Evolutionary conservation across 2,329 filamentous ascomycete genomes (phyloP).

Genomic region (Eutypella sp.): DNA sequence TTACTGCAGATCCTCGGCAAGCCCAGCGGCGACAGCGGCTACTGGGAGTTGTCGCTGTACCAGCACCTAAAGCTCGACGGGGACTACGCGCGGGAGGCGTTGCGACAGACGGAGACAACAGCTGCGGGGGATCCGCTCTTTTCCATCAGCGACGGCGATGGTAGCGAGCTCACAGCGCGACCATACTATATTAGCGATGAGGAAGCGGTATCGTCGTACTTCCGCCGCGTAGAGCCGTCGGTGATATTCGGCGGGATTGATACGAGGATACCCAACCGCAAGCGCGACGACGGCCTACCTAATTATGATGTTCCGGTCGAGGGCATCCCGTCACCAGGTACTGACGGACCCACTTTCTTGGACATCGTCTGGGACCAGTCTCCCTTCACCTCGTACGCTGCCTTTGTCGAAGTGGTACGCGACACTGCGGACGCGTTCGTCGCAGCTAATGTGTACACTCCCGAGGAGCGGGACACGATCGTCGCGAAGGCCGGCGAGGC

Average conservation of each 20-base stretch:
- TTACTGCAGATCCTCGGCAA: conserved; percentile 25
- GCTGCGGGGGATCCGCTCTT: conserved; percentile 23
- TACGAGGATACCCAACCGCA: conserved; percentile 24
- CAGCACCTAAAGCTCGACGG: conserved; percentile 25
- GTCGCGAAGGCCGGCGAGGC: conserved; percentile 18
- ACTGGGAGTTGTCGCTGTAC: conserved; percentile 25
- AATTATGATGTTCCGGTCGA: conserved; percentile 25
- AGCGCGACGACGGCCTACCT: conserved; percentile 26
- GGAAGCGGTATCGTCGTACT: conserved; percentile 26
- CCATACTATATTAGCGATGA: conserved; percentile 27
- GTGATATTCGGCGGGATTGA: conserved; percentile 24
- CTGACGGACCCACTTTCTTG: conserved; percentile 27
- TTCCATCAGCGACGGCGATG: conserved; percentile 7
- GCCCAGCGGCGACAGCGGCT: conserved; percentile 17
- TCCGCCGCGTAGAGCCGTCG: conserved; percentile 24
- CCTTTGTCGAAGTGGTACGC: conserved; percentile 20
- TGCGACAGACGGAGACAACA: conserved; percentile 14
- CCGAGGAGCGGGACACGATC: conserved; percentile 19
- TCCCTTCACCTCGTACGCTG: conserved; percentile 22
- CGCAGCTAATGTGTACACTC: conserved; percentile 17
- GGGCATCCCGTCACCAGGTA: conserved; percentile 23
- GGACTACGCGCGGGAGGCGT: conserved; percentile 21
- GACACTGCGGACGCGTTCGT: conserved; percentile 19
- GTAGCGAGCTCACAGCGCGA: conserved; percentile 16
- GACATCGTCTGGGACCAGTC: conserved; percentile 27